These are phyloP conservation scores for Avena eriantha DNA, from an alignment of 176 grass and related monocot species.

Conservation along the genomic window DNA sequence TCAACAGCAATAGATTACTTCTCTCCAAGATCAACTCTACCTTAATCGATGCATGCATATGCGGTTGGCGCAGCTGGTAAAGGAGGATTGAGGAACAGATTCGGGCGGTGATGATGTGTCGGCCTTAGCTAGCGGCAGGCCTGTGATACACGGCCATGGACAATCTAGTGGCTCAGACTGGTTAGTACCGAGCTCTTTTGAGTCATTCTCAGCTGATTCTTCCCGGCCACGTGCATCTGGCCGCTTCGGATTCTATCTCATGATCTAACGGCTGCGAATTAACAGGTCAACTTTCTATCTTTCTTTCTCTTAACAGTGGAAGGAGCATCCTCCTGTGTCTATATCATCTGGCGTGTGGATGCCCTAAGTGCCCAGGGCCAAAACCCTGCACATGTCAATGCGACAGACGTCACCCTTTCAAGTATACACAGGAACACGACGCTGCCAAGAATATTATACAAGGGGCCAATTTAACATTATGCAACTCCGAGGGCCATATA, in stretches of 20 bases:
- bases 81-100: background rate
- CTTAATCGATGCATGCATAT: background rate
- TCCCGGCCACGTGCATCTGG: background rate
- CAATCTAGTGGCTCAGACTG: background rate
- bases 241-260: background rate
- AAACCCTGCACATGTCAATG: too few relatives aligned
- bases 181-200: background rate
- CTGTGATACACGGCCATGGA: background rate
- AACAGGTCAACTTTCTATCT: background rate
- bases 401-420: too few relatives aligned
- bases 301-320: background rate
- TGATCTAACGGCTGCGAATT: background rate
- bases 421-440: too few relatives aligned
- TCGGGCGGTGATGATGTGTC: background rate
- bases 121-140: background rate
- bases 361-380: too few relatives aligned
- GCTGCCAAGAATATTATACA: too few relatives aligned
- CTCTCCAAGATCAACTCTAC: too few relatives aligned
- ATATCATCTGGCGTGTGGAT: too few relatives aligned
- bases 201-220: background rate
- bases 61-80: background rate
- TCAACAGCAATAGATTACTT: too few relatives aligned
- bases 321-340: background rate
- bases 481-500: too few relatives aligned
- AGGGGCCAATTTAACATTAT: too few relatives aligned